Evolutionary conservation across 352 stramenopile species (phyloP).

Genomic region (Phytopythium montanum): DNA sequence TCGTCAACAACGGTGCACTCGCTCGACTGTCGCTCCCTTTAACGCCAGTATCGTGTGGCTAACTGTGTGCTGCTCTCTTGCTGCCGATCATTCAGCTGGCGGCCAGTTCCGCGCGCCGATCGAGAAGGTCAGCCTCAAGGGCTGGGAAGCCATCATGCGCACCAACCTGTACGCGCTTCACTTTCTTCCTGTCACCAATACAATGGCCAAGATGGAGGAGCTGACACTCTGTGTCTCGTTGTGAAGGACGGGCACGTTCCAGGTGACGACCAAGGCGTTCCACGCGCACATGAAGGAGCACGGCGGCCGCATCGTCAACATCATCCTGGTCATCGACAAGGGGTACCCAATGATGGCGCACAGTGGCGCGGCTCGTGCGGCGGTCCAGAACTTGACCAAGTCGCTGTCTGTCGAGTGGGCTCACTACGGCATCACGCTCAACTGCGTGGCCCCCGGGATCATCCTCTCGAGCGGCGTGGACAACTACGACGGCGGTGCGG

Average conservation of each 20-base stretch:
- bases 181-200: neutral
- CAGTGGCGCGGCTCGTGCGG: constrained; percentile 86
- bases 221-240: neutral
- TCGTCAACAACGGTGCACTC: constrained; percentile 88
- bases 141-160: constrained; percentile 91
- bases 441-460: constrained; percentile 91
- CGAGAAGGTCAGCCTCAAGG: constrained; percentile 87
- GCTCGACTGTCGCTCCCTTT: neutral
- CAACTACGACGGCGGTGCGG: constrained; percentile 90
- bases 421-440: constrained; percentile 88
- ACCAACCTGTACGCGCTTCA: constrained; percentile 74
- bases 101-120: constrained; percentile 91
- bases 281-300: constrained; percentile 93
- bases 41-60: neutral
- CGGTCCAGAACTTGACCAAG: constrained; percentile 93
- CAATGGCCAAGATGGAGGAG: neutral
- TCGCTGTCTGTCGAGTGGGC: constrained; percentile 94
- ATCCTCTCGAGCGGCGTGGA: constrained; percentile 74
- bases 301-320: constrained; percentile 94
- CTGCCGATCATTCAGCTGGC: constrained; percentile 44
- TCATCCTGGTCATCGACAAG: constrained; percentile 93
- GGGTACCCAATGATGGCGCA: constrained; percentile 92
- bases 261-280: constrained; percentile 91
- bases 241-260: constrained; percentile 85
- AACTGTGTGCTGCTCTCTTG: neutral